These are phyloP conservation scores for Eutypa lata DNA, from an alignment of 2,329 filamentous ascomycete species.

Conservation along the genomic window DNA sequence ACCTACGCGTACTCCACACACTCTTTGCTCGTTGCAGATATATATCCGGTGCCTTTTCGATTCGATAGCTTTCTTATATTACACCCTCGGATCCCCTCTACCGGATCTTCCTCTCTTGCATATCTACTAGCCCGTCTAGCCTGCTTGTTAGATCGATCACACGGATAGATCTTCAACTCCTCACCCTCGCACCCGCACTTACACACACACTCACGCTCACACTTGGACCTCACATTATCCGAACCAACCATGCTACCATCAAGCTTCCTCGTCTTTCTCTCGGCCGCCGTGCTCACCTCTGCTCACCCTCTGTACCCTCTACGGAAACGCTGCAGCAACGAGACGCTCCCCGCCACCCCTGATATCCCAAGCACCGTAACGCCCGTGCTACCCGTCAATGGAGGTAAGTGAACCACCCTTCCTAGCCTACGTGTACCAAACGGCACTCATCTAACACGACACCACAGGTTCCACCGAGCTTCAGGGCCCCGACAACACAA, in stretches of 20 bases:
- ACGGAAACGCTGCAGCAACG: slow-evolving; percentile 14
- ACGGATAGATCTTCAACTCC: slow-evolving; percentile 4
- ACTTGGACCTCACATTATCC: slow-evolving; percentile 1
- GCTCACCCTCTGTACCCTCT: slow-evolving; percentile 26
- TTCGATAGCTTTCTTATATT: neutral
- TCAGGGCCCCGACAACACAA: slow-evolving; percentile 33
- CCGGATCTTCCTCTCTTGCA: slow-evolving; percentile 2
- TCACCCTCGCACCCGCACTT: too few species aligned
- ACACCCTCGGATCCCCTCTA: neutral
- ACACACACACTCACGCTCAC: too few species aligned
- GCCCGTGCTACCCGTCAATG: slow-evolving; percentile 37
- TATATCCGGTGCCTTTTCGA: too few species aligned
- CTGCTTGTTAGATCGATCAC: neutral
- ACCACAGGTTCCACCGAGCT: slow-evolving; percentile 39
- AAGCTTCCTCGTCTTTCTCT: slow-evolving; percentile 21
- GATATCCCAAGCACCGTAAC: slow-evolving; percentile 12
- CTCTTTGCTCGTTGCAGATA: too few species aligned
- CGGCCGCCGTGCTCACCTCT: slow-evolving; percentile 21
- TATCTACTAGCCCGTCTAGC: neutral
- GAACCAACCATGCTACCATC: slow-evolving; percentile 29
- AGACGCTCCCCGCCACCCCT: slow-evolving; percentile 5
- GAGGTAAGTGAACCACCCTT: slow-evolving; percentile 29
- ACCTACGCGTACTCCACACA: neutral
- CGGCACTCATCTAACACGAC: too few species aligned
- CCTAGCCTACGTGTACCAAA: too few species aligned